Evolutionary conservation across 139 green algal species (phyloP), one percentile per base, ranked within the genome.

Genomic region (Coelastrella sp.): DNA sequence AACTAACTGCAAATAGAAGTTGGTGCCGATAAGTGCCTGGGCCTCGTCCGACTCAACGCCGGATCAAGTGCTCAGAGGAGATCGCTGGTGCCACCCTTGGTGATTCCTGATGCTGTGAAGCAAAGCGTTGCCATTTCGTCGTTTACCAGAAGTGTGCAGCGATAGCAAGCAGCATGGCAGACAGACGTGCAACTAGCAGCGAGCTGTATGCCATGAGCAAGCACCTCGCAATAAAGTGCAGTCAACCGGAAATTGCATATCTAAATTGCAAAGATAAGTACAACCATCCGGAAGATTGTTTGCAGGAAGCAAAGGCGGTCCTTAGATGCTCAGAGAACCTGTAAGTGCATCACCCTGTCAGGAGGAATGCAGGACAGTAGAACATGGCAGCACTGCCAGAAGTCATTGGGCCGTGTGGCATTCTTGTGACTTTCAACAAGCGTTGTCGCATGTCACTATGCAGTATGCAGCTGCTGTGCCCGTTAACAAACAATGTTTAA

Each of bases 161-260:
- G 19, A 66, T 9, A 66, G 68, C 35, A 81, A 49, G n/a, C 61
- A n/a, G 49, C 20, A 88, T 88, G 84, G 68, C 84, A 24, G 80
- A 91, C 19, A 82, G 72, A 10, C 88, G 88, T 22, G 88, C 88
- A 22, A 91, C 88, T 57, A 79, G 68, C 66, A 86, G 76, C 25
- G 88, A 91, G 88, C 88, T 91, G 15, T 88, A 88, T 80, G 88
- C 80, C n/a, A 91, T 91, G 88, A 80, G 58, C 72, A 91, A 91
- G 65, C 72, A 91, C 88, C 68, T 91, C 57, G 88, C 76, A 57
- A 70, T 88, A 17, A 86, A 79, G 20, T 91, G 88, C 68, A 66
- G 27, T 81, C 22, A 76, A 20, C 80, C 60, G 59, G 78, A 91
- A 25, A 27, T 91, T 22, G 72, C 80, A 15, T 91, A 91, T 70